A percentile compares a stretch with the other conserved stretches of the same genome.
Conservation (phyloP, 441 rosid genomes). For the Croton laevigatus region DNA sequence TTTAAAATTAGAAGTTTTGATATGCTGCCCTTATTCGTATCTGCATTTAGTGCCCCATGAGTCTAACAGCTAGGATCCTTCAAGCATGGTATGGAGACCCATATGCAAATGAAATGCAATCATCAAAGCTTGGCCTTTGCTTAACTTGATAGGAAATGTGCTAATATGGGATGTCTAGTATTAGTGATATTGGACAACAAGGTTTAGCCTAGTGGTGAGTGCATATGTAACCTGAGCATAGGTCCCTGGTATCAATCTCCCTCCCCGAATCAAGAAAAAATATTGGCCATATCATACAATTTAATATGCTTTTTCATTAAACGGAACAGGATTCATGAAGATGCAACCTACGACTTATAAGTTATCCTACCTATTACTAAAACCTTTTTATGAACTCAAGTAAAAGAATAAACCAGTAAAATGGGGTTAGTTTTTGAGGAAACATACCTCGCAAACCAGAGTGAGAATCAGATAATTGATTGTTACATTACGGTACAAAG, state of each 20-base stretch:
- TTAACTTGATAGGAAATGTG: background rate
- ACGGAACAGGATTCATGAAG: background rate
- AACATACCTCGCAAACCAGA: slow-evolving; percentile 78
- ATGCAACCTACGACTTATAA: background rate
- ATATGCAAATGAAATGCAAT: background rate
- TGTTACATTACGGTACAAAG: slow-evolving; percentile 73
- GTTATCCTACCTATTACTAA: background rate
- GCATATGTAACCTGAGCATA: too few species aligned
- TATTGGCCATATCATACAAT: background rate
- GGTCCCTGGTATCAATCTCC: too few species aligned
- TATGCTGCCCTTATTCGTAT: background rate
- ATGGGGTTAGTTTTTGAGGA: background rate
- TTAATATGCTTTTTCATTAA: background rate
- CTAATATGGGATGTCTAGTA: background rate
- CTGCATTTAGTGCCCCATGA: background rate
- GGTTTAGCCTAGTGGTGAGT: too few species aligned
- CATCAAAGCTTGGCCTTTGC: background rate
- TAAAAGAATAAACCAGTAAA: background rate
- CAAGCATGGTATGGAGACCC: too few species aligned
- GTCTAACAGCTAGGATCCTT: background rate
- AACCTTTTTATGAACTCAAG: background rate
- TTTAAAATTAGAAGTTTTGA: background rate
- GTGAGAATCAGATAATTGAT: slow-evolving; percentile 89
- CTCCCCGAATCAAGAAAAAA: too few species aligned
- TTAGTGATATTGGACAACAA: background rate